Percentiles rank a stretch among this genome's conserved stretches.
These are phyloP conservation scores for Pichiaceae sp. DNA, from an alignment of 1,139 yeast genomes.

Conservation along the genomic window DNA sequence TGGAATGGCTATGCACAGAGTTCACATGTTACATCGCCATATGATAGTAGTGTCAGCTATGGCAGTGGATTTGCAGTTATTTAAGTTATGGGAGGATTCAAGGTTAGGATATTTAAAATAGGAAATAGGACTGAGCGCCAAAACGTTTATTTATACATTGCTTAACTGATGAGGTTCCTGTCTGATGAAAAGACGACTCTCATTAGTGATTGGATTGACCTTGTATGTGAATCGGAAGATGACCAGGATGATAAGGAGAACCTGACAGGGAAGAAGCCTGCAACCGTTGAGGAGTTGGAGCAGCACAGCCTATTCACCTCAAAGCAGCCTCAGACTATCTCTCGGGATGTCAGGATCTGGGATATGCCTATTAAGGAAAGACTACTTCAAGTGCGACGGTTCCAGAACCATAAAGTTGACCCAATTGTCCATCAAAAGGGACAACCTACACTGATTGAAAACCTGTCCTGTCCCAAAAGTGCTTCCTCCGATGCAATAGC, in stretches of 20 bases:
- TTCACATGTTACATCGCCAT: conserved; percentile 35
- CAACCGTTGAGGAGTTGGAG: not conserved
- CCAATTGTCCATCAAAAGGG: not conserved
- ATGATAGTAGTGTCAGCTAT: conserved; percentile 82
- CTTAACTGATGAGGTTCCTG: not conserved
- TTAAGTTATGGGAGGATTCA: conserved; percentile 1
- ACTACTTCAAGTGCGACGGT: conserved; percentile 1
- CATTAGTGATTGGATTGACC: too few relatives aligned
- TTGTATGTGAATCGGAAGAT: too few relatives aligned
- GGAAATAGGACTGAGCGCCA: not conserved
- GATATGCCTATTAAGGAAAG: not conserved
- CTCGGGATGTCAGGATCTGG: not conserved
- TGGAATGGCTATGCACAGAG: conserved; percentile 89
- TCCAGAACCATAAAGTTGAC: conserved; percentile 10
- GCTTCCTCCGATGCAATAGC: conserved; percentile 6
- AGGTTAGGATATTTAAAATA: not conserved
- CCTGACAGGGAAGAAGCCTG: too few relatives aligned
- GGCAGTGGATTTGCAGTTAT: conserved; percentile 67
- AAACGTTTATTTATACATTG: not conserved
- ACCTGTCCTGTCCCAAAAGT: conserved; percentile 12
- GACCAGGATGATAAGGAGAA: too few relatives aligned
- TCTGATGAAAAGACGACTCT: not conserved
- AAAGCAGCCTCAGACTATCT: not conserved
- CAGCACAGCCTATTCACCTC: not conserved
- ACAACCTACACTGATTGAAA: not conserved